A percentile compares a stretch with the other conserved stretches of the same genome.
Conservation (phyloP, 352 stramenopile species). For the Phytophthora hybrid region DNA sequence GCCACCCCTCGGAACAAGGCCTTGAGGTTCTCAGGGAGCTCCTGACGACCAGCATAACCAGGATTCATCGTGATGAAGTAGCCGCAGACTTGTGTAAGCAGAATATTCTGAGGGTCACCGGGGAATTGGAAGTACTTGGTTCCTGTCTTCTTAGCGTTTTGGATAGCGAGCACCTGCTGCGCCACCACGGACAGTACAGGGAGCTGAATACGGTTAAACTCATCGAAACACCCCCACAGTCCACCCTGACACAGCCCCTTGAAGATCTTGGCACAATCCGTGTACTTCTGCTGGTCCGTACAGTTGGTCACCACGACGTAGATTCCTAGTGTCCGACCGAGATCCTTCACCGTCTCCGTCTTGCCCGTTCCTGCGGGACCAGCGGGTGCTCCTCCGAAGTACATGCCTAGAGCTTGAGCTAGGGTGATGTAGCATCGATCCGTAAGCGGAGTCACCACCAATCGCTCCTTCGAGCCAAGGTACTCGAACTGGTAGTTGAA, state of each 20-base stretch:
- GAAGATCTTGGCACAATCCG: constrained; percentile 98
- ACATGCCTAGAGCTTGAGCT: constrained; percentile 97
- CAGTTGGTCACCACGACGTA: constrained; percentile 99
- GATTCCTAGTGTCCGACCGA: constrained; percentile 95
- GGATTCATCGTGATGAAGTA: constrained; percentile 99
- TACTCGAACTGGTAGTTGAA: constrained; percentile 99
- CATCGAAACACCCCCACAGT: constrained; percentile 98
- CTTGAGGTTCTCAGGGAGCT: constrained; percentile 99
- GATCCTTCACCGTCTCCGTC: constrained; percentile 98
- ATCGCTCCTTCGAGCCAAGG: constrained; percentile 96
- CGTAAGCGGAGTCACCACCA: constrained; percentile 97
- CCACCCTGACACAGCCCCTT: constrained; percentile 97
- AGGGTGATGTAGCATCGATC: constrained; percentile 99
- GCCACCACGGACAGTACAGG: constrained; percentile 97
- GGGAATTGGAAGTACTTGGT: constrained; percentile 98
- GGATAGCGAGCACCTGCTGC: constrained; percentile 98
- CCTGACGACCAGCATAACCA: constrained; percentile 97
- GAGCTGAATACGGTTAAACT: constrained; percentile 98
- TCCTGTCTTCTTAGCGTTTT: constrained; percentile 97
- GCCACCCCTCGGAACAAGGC: constrained; percentile 91
- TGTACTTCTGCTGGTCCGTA: constrained; percentile 98
- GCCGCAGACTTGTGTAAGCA: constrained; percentile 95
- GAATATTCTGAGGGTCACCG: constrained; percentile 97
- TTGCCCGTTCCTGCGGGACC: constrained; percentile 97
- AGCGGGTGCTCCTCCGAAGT: constrained; percentile 96